Base-by-base conservation (phyloP, 352 stramenopile species). In the Phytopythium vexans region DNA sequence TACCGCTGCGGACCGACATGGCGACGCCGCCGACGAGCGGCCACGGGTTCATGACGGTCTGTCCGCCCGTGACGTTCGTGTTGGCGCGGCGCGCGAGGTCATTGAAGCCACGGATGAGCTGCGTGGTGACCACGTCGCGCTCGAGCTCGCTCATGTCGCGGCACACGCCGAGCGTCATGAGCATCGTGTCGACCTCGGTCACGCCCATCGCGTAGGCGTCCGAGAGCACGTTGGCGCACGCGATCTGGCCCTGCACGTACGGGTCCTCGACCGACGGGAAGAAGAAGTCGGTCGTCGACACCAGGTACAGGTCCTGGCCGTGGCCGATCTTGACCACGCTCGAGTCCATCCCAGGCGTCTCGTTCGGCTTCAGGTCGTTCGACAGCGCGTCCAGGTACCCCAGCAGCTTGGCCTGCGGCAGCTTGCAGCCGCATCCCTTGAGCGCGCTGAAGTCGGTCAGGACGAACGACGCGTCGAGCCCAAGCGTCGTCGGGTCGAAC, bases 11-110 rank as follows among this genome's bases (percentile, higher is more conserved):
- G 6, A 92, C 82, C 52, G 78, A 89, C 82, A 95, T 97, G 0
- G 92, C 92, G 34, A 97, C 89, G 50, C 94, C 94, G 32, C 94
- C 94, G 58, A 98, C 96, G 50, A 98, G 94, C 15, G 92, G 91
- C 94, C 94, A 98, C 34, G 92, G 92, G 74, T 98, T 98, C 69
- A 97, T 89, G 46, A 98, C 94, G 0, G 94, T 98, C 72, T 98
- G 94, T 14, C 94, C 94, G 35, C 94, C 94, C 10, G 91, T 98
- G 48, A 98, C 86, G 52, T 91, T 89, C 8, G 92, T 97, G 47
- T 88, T 76, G 10, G 92, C 92, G 55, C 96, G 78, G 33, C 75
- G 67, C 9, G 81, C 80, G 34, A 89, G 55, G 62, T 97, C 91
- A 36, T 97, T 97, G 70, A 98, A 98, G 36, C 94, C 94, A 15